phyloP scores from a whole-genome alignment of 805 yeast genomes.

The Metschnikowia lachancei region DNA sequence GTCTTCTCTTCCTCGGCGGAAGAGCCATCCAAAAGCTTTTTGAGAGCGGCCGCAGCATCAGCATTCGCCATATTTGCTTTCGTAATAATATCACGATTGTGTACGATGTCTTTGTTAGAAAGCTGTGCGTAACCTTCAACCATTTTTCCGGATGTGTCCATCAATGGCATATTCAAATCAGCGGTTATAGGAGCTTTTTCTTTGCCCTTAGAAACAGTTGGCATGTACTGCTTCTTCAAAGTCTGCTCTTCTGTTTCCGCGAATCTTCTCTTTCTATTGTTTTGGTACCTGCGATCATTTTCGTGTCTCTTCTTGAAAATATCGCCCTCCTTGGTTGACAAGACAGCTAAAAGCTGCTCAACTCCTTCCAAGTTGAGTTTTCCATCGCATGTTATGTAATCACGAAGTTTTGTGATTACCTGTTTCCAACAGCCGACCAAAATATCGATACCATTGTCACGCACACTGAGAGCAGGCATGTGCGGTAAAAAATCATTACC shows the following conservation, averaged over 20 bases:
- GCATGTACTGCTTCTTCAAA: slow-evolving; percentile 42
- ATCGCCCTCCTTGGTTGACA: slow-evolving; percentile 73
- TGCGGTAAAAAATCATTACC: slow-evolving; percentile 99
- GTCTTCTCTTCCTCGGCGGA: slow-evolving; percentile 11
- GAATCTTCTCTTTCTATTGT: slow-evolving; percentile 56
- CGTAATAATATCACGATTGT: slow-evolving; percentile 57
- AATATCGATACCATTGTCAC: slow-evolving; percentile 89
- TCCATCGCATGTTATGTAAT: slow-evolving; percentile 90
- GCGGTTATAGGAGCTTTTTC: slow-evolving; percentile 75
- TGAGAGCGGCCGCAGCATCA: slow-evolving; percentile 62
- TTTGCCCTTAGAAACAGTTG: slow-evolving; percentile 65
- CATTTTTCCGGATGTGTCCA: slow-evolving; percentile 69
- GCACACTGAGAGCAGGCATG: slow-evolving; percentile 87
- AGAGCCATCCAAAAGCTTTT: slow-evolving; percentile 34
- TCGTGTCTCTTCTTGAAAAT: slow-evolving; percentile 71
- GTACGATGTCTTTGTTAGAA: slow-evolving; percentile 68
- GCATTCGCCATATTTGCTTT: slow-evolving; percentile 70
- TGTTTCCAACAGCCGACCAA: slow-evolving; percentile 82
- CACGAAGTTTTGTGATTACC: slow-evolving; percentile 59
- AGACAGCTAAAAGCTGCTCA: slow-evolving; percentile 59
- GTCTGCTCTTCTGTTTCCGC: slow-evolving; percentile 47
- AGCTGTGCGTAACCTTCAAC: slow-evolving; percentile 65
- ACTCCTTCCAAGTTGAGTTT: slow-evolving; percentile 71
- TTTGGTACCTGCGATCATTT: slow-evolving; percentile 66
- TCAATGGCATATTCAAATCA: slow-evolving; percentile 68